Percentiles rank a stretch among this genome's conserved stretches.
Conservation (phyloP, 176 grass and related monocot species). For the Thalia dealbata region DNA sequence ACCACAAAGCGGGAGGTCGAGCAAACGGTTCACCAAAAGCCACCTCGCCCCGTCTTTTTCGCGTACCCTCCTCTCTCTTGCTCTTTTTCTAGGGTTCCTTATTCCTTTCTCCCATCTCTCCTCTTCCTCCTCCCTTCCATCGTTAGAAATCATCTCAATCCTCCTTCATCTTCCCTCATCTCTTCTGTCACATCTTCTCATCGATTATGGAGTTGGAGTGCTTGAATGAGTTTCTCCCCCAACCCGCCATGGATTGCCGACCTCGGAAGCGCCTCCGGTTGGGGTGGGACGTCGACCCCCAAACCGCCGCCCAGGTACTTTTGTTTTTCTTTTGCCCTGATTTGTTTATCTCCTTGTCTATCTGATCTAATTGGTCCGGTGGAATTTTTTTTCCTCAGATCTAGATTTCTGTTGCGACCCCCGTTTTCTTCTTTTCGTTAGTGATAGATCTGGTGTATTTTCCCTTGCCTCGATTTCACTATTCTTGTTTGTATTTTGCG, state of each 20-base stretch:
- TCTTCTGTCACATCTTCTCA: conserved; percentile 8
- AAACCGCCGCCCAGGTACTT: conserved; percentile 1
- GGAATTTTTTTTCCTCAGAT: neutral
- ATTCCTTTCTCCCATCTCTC: too few species aligned
- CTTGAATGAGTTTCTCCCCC: conserved; percentile 16
- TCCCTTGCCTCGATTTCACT: too few species aligned
- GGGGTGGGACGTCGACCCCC: conserved; percentile 14
- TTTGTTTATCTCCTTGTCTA: neutral
- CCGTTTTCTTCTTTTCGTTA: too few species aligned
- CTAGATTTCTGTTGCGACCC: neutral
- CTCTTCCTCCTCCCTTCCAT: neutral
- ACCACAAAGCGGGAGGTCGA: neutral
- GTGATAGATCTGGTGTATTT: neutral
- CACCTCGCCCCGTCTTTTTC: neutral
- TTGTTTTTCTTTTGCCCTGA: neutral
- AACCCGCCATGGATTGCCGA: conserved; percentile 2
- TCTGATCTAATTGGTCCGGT: neutral
- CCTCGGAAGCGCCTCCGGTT: conserved; percentile 16
- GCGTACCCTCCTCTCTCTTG: neutral
- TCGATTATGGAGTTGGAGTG: conserved; percentile 24
- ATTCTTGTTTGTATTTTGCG: too few species aligned
- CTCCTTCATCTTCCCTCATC: neutral
- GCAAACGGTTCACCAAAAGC: neutral
- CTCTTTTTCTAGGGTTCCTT: neutral
- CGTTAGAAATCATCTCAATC: neutral